Evolutionary conservation across 2,329 filamentous ascomycete genomes (phyloP), one percentile per base, ranked within the genome.

Genomic region (Ustulina deusta): DNA sequence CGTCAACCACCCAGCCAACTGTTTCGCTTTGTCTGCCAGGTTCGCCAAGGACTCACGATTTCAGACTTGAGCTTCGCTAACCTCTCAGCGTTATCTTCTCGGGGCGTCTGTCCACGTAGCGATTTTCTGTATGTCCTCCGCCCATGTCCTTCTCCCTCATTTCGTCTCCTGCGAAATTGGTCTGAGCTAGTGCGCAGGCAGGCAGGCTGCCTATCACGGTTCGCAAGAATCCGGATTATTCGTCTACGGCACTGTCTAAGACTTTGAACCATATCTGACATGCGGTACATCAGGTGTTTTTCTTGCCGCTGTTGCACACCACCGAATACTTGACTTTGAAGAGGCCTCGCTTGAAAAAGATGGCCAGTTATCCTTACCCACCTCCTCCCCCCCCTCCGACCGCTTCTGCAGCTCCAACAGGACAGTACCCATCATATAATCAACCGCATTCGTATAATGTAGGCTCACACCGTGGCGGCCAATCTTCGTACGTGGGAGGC

Each of bases 371-470:
- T 69, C 75, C 76, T 32, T 78, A 73, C 59, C 71, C 74, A 9
- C 73, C 75, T 34, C 77, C 77, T 46, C 77, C 77, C 46, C 76
- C 77, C 27, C 72, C 74, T 6, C 74, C 75, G 46, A 71, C 75
- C 49, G 71, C 76, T 61, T 75, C 76, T 49, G 69, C 77, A 60
- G 72, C 77, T 11, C 64, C 76, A 15, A 60, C 75, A 25, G 73
- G 61, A 51, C 66, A 70, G 22, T 78, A 78, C 66, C 69, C 72
- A 34, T 66, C 76, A 2, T 78, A 77, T 63, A 73, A 72, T 57
- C 80, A 81, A 69, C 76, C 78, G n/a, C 80, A 83, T 27, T 76
- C 82, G 38, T 85, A 86, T 73, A 78, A 80, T 49, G 81, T 82
- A 46, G 75, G 74, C 17, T 70, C 74, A 40, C 72, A 73, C 59